These are phyloP conservation scores for Halocafeteria seosinensis DNA, from an alignment of 108 stramenopile genomes.

Conservation along the genomic window DNA sequence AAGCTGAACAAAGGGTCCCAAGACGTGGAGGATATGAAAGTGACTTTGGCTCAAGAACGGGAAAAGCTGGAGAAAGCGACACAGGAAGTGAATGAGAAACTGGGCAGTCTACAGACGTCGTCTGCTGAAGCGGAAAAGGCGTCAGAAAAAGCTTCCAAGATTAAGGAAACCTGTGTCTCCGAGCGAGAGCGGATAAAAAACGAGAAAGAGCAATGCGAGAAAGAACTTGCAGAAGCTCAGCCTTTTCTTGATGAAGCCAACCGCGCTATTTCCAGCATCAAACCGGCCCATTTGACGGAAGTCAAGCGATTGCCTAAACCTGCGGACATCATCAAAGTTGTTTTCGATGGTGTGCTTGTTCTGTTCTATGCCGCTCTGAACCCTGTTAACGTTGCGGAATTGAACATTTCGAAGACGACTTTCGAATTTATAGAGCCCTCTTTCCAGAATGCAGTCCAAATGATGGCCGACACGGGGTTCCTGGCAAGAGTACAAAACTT, in stretches of 20 bases:
- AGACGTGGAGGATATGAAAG: conserved; percentile 67
- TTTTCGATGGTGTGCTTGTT: conserved; percentile 69
- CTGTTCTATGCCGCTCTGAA: conserved; percentile 49
- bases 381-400: conserved; percentile 39
- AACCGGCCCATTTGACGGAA: conserved; percentile 61
- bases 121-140: conserved; percentile 60
- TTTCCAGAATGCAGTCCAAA: conserved; percentile 50
- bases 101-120: conserved; percentile 52
- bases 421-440: conserved; percentile 60
- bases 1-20: conserved; percentile 67
- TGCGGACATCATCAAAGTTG: conserved; percentile 63
- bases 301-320: conserved; percentile 66
- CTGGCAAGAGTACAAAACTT: conserved; percentile 53
- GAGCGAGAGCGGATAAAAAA: conserved; percentile 54
- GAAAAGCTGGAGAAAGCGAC: conserved; percentile 61
- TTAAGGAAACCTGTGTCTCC: conserved; percentile 58
- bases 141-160: conserved; percentile 52
- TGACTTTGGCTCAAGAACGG: conserved; percentile 58
- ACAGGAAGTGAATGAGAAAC: conserved; percentile 59
- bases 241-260: conserved; percentile 71
- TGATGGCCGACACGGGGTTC: conserved; percentile 60
- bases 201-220: conserved; percentile 55
- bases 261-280: conserved; percentile 61
- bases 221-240: conserved; percentile 64
- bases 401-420: conserved; percentile 53